phyloP scores from a whole-genome alignment of 495 filamentous ascomycete genomes.

The Aspergillus homomorphus region DNA sequence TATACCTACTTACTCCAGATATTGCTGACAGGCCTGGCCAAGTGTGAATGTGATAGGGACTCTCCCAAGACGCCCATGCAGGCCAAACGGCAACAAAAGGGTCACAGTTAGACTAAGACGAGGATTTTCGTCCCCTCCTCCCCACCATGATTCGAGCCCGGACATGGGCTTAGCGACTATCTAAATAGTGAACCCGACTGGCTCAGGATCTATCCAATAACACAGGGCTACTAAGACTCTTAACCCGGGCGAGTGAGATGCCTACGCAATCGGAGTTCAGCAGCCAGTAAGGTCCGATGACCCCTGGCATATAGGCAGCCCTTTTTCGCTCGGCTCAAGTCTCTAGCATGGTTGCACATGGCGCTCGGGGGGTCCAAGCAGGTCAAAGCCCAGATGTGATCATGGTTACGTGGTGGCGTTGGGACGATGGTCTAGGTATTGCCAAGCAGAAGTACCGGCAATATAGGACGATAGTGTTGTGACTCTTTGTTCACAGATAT shows the following conservation, averaged over 20 bases:
- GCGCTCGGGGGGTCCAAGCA: conserved; percentile 11
- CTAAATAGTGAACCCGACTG: not conserved
- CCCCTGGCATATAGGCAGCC: conserved; percentile 7
- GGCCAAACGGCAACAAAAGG: not conserved
- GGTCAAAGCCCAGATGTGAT: not conserved
- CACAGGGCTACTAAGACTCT: not conserved
- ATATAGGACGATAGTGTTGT: too few relatives aligned
- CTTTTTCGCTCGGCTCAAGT: not conserved
- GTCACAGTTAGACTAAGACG: not conserved
- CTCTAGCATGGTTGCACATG: conserved; percentile 12
- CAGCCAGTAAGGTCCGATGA: not conserved
- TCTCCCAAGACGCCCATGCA: not conserved
- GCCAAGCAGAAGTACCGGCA: too few relatives aligned
- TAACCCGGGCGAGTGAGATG: not conserved
- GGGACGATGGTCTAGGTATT: not conserved
- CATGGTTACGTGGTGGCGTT: conserved; percentile 7
- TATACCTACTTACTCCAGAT: not conserved
- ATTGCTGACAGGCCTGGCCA: not conserved
- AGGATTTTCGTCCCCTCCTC: too few relatives aligned
- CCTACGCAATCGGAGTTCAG: not conserved
- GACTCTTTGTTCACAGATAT: too few relatives aligned
- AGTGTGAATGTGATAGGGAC: not conserved
- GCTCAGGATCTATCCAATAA: not conserved
- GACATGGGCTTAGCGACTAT: not conserved
- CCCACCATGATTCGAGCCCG: not conserved